Base-by-base conservation (phyloP, 2,329 filamentous ascomycete genomes). In the Ophioceras dolichostomum region DNA sequence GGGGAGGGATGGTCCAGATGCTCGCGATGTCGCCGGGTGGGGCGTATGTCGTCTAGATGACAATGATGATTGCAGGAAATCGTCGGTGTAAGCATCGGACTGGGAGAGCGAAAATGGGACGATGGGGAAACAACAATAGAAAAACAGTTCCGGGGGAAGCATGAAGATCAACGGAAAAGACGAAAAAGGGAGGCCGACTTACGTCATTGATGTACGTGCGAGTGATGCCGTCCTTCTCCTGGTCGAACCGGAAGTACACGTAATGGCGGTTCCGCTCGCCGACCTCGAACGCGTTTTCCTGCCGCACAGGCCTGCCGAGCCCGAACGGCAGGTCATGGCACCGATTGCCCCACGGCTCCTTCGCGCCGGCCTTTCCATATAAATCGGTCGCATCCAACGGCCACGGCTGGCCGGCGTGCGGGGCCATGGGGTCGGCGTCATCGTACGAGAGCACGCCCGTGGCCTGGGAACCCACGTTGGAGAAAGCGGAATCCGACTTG, bases 241-340 rank as follows among this genome's bases (percentile, higher is more conserved):
- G 52, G 14, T 52, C 49, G 34, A 59, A 59, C 41, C 47, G 44
- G 37, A 58, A 60, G 40, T 55, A 49, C 26, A 59, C 48, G 18
- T 54, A 54, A 38, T 56, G 53, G 39, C 41, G 47, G 40, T 59
- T 58, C 16, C 38, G 36, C 24, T 52, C 47, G 22, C 43, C 41
- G 3, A 58, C 49, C 3, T 53, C 47, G 24, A 53, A 49, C 3
- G 56, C 56, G 13, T 45, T 42, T 13, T 47, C 40, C 17, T 32
- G 32, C 10, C 58, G 47, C 46, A 52, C 47, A 12, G 58, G 57
- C 38, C 41, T 43, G 18, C 57, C 52, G 40, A 53, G 34, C 32
- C 54, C 51, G 36, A 60, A 59, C 3, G 56, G 55, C 49, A 59
- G 51, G 26, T 59, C 56, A 36, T 51, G 45, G 37, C 57, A 59